These are phyloP conservation scores for Aspergillus transmontanensis DNA, from an alignment of 2,329 filamentous ascomycete genomes.

Conservation along the genomic window DNA sequence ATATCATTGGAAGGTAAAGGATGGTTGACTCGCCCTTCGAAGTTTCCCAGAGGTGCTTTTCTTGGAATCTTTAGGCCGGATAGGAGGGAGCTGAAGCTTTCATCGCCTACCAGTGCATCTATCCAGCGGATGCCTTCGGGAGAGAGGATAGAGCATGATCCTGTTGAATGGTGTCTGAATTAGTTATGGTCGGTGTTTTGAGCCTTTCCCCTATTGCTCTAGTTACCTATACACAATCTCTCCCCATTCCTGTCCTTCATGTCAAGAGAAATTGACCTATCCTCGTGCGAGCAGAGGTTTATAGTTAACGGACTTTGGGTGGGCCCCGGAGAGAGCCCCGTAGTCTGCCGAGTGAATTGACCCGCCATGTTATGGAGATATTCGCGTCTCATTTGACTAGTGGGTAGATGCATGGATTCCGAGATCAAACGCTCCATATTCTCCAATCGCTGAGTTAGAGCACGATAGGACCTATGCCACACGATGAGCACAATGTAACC, in stretches of 20 bases:
- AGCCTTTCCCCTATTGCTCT: not conserved
- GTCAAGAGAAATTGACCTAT: not conserved
- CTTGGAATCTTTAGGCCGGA: not conserved
- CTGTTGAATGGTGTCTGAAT: not conserved
- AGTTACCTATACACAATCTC: not conserved
- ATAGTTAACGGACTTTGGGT: not conserved
- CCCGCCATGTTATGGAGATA: not conserved
- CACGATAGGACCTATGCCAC: not conserved
- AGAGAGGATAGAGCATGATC: not conserved
- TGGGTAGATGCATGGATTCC: not conserved
- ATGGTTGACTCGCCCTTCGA: not conserved
- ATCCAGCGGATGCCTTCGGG: not conserved
- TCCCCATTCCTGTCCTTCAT: not conserved
- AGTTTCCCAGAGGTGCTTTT: not conserved
- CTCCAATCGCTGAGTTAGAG: not conserved
- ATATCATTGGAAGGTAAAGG: not conserved
- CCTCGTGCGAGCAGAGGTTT: not conserved
- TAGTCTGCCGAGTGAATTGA: not conserved
- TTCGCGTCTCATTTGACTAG: not conserved
- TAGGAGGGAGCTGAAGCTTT: not conserved
- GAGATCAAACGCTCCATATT: not conserved
- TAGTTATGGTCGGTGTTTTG: not conserved
- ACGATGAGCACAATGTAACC: not conserved
- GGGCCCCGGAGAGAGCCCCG: not conserved
- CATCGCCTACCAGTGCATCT: not conserved